Conservation (phyloP, 2,329 filamentous ascomycete species). For the Pseudogymnoascus verrucosus region DNA sequence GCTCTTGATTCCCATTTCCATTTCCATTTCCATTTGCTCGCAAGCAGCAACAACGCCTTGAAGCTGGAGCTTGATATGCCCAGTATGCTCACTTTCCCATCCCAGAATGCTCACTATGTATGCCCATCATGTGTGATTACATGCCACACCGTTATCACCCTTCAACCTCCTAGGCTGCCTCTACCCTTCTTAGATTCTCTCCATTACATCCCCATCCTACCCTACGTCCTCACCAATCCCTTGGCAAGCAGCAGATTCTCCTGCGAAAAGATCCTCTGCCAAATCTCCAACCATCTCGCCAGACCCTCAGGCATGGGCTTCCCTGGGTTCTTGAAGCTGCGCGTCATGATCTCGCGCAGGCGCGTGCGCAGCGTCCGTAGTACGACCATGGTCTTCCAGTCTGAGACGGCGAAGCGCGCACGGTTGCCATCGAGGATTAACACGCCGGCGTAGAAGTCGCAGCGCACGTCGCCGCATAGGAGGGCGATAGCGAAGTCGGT, state of each 20-base stretch:
- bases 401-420: constrained; percentile 70
- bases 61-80: background rate
- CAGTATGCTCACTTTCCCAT: constrained; percentile 3
- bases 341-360: constrained; percentile 66
- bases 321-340: constrained; percentile 60
- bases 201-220: too few species aligned
- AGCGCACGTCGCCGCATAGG: constrained; percentile 81
- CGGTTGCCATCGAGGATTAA: constrained; percentile 82
- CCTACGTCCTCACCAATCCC: background rate
- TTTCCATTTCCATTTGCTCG: background rate
- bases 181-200: background rate
- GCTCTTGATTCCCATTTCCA: background rate
- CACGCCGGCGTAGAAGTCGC: constrained; percentile 80
- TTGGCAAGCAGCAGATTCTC: constrained; percentile 14
- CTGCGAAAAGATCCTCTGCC: constrained; percentile 58
- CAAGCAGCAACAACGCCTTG: background rate
- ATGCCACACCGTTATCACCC: background rate
- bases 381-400: constrained; percentile 89
- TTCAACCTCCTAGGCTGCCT: background rate
- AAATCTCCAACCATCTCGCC: constrained; percentile 65
- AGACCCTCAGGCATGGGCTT: constrained; percentile 57
- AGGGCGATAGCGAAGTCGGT: constrained; percentile 78
- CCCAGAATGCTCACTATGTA: constrained; percentile 7
- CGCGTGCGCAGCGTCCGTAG: constrained; percentile 70
- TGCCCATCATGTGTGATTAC: background rate